A percentile compares a stretch with the other conserved stretches of the same genome.
phyloP scores from a whole-genome alignment of 768 basidiomycete genomes.

The Lactarius vividus region DNA sequence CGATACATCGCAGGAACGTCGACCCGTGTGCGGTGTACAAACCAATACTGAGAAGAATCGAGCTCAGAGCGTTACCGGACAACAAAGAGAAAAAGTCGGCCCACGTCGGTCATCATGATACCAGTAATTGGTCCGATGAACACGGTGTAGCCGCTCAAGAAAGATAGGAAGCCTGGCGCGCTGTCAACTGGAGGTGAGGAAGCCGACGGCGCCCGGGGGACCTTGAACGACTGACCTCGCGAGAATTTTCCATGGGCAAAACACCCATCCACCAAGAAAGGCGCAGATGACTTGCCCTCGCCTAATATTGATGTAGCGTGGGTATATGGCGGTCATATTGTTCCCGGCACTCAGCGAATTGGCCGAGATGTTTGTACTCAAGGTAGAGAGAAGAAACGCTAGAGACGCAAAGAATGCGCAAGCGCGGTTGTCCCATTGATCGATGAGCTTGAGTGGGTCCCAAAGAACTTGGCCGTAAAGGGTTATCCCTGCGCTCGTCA shows the following conservation, averaged over 20 bases:
- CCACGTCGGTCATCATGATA: conserved; percentile 58
- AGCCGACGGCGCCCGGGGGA: conserved; percentile 18
- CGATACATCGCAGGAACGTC: conserved; percentile 85
- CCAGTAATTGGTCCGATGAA: conserved; percentile 85
- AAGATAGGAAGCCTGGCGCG: conserved; percentile 66
- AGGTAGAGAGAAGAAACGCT: conserved; percentile 67
- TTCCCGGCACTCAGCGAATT: conserved; percentile 78
- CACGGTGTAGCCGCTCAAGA: conserved; percentile 82
- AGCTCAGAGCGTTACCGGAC: background rate
- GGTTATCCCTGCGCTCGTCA: conserved; percentile 69
- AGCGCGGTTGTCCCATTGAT: conserved; percentile 80
- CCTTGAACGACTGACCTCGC: conserved; percentile 39
- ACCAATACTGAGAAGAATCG: conserved; percentile 55
- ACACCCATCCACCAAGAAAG: conserved; percentile 76
- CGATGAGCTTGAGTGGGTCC: conserved; percentile 76
- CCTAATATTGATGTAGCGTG: conserved; percentile 75
- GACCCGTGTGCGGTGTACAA: conserved; percentile 66
- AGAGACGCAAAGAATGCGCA: conserved; percentile 82
- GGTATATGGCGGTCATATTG: conserved; percentile 76
- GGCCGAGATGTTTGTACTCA: conserved; percentile 69
- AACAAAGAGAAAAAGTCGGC: conserved; percentile 29
- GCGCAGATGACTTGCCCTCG: conserved; percentile 77
- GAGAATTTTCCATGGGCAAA: conserved; percentile 88
- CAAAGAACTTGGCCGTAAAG: conserved; percentile 67
- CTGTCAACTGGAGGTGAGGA: conserved; percentile 21